Percentiles rank a stretch among this genome's conserved stretches.
These are phyloP conservation scores for Aechmea fasciata DNA, from an alignment of 176 grass and related monocot genomes.

Conservation along the genomic window DNA sequence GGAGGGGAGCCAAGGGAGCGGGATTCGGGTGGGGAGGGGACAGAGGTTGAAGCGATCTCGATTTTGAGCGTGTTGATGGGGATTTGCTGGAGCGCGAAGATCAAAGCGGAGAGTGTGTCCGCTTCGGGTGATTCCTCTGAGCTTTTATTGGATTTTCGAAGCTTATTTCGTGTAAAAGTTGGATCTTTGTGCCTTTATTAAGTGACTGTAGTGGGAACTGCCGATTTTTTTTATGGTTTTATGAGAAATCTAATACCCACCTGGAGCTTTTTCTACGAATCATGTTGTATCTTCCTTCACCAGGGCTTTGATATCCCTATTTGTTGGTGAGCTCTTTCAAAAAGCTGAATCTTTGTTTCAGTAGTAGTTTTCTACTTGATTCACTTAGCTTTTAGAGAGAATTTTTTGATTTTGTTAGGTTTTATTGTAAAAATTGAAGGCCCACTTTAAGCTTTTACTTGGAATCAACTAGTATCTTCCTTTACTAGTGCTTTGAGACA, in stretches of 20 bases:
- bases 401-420: background rate
- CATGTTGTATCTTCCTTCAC: too few species aligned
- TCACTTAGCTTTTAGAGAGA: background rate
- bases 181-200: too few species aligned
- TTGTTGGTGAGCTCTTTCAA: background rate
- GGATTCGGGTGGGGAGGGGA: background rate
- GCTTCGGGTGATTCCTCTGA: slow-evolving; percentile 36
- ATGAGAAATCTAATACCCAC: too few species aligned
- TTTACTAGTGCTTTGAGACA: too few species aligned
- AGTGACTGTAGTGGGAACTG: too few species aligned
- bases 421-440: background rate
- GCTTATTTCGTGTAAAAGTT: too few species aligned
- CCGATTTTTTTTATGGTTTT: too few species aligned
- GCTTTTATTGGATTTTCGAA: background rate
- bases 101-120: slow-evolving; percentile 57
- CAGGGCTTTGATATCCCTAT: too few species aligned
- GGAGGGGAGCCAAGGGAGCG: too few species aligned
- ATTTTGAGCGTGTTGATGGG: slow-evolving; percentile 34
- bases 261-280: too few species aligned
- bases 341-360: background rate
- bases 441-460: too few species aligned
- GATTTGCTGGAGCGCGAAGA: slow-evolving; percentile 63
- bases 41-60: background rate
- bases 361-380: background rate
- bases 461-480: too few species aligned